Evolutionary conservation across 768 basidiomycete species (phyloP), one percentile per base, ranked within the genome.

Genomic region (Boletus reticulatus): DNA sequence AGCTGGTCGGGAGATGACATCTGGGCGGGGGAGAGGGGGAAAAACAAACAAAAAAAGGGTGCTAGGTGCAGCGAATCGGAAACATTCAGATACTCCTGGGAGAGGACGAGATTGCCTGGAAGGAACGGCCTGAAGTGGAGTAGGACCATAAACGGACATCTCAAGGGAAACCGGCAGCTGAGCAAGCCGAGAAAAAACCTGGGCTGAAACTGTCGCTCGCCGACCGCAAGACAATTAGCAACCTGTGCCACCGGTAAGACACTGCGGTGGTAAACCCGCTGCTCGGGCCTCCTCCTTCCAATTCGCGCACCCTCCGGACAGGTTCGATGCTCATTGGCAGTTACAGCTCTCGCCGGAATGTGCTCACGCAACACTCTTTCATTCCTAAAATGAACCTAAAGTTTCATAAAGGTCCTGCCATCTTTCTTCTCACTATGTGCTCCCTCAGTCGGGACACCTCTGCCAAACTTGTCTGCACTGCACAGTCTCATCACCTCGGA

Each of bases 1-100:
- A 72, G 69, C 29, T 75, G 69, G 53, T 72, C 60, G 62, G 79
- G 75, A 50, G 73, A 66, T 45, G 58, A 27, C 64, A 63, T 73
- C 27, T 14, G 29, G 17, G 14, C 27, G 10, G 19, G 29, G 36
- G 24, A 12, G 20, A 31, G 3, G 2, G 29, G 27, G 27, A 29
- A 9, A 27, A 6, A 7, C 22, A 22, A 22, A 22, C 22, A 22
- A 22, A 6, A 27, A 7, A 7, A 27, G 27, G 27, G 27, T 27
- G 1, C 27, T 27, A 27, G 7, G 27, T 27, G 32, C 12, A 34
- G 32, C 12, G 32, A 11, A 13, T 10, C 9, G 32, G 32, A 13
- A 34, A 34, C 32, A 34, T 34, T 34, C 32, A 34, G 32, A 34
- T 13, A 4, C 24, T 17, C 10, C 24, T 36, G 34, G 31, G 41